Percentiles rank a stretch among this genome's conserved stretches.
Conservation (phyloP, 768 basidiomycete genomes). For the Collybiopsis luxurians region DNA sequence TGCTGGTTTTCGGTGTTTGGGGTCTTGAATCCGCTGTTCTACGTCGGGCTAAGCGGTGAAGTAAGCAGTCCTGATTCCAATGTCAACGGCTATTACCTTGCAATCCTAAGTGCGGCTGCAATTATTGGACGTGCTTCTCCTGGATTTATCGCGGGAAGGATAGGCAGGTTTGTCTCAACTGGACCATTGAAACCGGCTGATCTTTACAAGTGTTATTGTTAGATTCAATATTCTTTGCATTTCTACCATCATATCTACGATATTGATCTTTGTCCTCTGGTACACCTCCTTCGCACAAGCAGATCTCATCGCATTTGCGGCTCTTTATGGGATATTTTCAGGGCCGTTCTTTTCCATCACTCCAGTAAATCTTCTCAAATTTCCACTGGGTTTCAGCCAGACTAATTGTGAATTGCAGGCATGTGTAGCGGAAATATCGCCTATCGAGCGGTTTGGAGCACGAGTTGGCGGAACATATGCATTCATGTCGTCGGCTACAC, state of each 20-base stretch:
- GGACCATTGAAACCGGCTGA: not conserved
- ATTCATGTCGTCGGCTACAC: conserved; percentile 21
- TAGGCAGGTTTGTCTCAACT: conserved; percentile 16
- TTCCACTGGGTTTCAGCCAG: too few species aligned
- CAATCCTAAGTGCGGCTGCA: conserved; percentile 21
- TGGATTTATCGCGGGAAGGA: conserved; percentile 17
- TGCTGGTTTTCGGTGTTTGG: conserved; percentile 19
- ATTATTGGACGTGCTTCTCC: conserved; percentile 21
- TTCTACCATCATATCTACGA: conserved; percentile 15
- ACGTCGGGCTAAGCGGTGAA: conserved; percentile 18
- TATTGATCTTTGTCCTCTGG: conserved; percentile 23
- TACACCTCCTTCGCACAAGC: conserved; percentile 17
- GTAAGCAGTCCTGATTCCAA: conserved; percentile 11
- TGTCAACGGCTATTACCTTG: conserved; percentile 21
- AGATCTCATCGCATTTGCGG: conserved; percentile 20
- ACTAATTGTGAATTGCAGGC: conserved; percentile 7
- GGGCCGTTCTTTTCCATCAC: conserved; percentile 23
- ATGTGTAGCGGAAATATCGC: conserved; percentile 20
- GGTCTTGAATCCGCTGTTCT: conserved; percentile 22
- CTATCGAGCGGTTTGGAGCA: conserved; percentile 22
- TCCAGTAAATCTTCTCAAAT: conserved; percentile 12
- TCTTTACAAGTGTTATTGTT: not conserved
- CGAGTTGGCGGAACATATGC: conserved; percentile 21
- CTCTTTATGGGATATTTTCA: conserved; percentile 21
- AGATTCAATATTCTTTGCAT: conserved; percentile 18